Evolutionary conservation across 2,329 filamentous ascomycete species (phyloP), one percentile per base, ranked within the genome.

Genomic region (Ophiostoma pallidulum): DNA sequence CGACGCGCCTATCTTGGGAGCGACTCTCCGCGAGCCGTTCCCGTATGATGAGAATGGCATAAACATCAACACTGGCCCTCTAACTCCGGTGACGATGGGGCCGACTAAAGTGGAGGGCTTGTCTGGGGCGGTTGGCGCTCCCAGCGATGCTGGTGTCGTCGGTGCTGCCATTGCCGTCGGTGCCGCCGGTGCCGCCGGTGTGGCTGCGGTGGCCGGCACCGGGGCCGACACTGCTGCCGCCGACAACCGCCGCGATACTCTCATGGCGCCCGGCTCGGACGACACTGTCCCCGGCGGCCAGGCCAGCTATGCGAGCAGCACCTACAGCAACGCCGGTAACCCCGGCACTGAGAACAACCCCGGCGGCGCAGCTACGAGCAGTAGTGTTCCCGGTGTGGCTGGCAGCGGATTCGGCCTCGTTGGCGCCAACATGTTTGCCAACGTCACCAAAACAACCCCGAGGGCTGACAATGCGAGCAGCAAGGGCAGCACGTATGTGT

Each of bases 231-330:
- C 32, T 13, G 28, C 38, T 43, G 12, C 26, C 38, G 7, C 33
- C 36, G 19, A 38, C 45, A 13, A 24, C 41, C 32, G n/a, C n/a
- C n/a, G n/a, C n/a, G n/a, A n/a, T 32, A 19, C 37, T 19, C 16
- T 29, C 29, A 28, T 8, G 10, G 7, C 26, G 2, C 13, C 31
- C 41, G 19, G 19, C 12, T 12, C 26, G 9, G 38, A 46, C 24
- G 32, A 39, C 47, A 37, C 31, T n/a, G n/a, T 7, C 4, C 36
- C 41, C 4, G 41, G 38, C 19, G 46, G 24, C 24, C 12, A 20
- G 13, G 35, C 19, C 16, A 53, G 50, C 26, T 46, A 51, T 2
- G 48, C 55, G 20, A 60, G 55, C 50, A 59, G 53, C 41, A 22
- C 54, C 26, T 53, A 52, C 36, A 56, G 45, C 31, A 32, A 18